A percentile compares a stretch with the other conserved stretches of the same genome.
Conservation (phyloP, 768 basidiomycete genomes). For the Lactarius sanguifluus region DNA sequence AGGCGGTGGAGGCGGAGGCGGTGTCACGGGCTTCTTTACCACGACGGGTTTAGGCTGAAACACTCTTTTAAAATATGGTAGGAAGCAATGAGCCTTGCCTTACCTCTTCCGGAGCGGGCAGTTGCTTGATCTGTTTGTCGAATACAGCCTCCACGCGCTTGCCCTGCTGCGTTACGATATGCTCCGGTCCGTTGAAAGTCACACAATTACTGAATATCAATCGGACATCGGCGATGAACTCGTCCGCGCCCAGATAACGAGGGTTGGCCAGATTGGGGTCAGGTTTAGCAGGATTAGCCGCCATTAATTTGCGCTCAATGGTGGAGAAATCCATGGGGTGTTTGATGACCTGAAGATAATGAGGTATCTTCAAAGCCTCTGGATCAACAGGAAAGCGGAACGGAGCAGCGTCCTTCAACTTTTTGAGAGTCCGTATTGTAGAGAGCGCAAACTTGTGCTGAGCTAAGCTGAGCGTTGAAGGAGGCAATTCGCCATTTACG, state of each 20-base stretch:
- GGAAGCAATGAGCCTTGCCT: conserved; percentile 32
- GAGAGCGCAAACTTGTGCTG: conserved; percentile 82
- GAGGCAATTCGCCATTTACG: conserved; percentile 33
- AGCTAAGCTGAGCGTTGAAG: conserved; percentile 54
- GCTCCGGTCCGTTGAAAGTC: conserved; percentile 93
- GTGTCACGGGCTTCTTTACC: conserved; percentile 43
- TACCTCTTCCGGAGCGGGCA: conserved; percentile 79
- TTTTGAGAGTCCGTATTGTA: conserved; percentile 80
- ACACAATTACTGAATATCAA: conserved; percentile 86
- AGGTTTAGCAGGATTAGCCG: conserved; percentile 77
- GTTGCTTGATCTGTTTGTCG: conserved; percentile 82
- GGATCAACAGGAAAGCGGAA: conserved; percentile 90
- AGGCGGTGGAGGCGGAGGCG: conserved; percentile 42
- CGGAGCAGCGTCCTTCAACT: conserved; percentile 75
- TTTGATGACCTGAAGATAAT: conserved; percentile 84
- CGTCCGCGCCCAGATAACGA: conserved; percentile 74
- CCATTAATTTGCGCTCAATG: conserved; percentile 80
- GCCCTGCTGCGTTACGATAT: conserved; percentile 74
- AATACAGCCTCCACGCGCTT: conserved; percentile 80
- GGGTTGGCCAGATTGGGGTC: conserved; percentile 68
- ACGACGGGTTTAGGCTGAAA: conserved; percentile 44
- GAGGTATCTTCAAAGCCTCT: conserved; percentile 78
- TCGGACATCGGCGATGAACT: conserved; percentile 83
- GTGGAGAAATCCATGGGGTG: conserved; percentile 94
- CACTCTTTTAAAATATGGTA: conserved; percentile 30